A percentile compares a stretch with the other conserved stretches of the same genome.
Conservation (phyloP, 2,329 filamentous ascomycete genomes). For the Colletotrichum truncatum region DNA sequence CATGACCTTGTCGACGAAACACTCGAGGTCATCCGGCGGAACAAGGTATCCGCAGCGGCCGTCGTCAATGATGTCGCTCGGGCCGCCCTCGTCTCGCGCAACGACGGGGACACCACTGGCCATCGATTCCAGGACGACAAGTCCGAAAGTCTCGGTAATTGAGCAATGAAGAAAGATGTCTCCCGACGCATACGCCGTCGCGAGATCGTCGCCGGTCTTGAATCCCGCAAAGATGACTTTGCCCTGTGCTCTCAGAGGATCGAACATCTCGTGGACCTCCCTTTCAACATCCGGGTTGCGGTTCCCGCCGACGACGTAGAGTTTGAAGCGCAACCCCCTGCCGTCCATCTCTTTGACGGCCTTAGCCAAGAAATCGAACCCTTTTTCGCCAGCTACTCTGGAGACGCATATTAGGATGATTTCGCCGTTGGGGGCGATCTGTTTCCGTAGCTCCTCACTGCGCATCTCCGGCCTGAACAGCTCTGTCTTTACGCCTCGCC, state of each 20-base stretch:
- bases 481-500: constrained; percentile 71
- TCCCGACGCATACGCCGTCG: constrained; percentile 72
- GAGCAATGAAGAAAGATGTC: constrained; percentile 79
- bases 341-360: constrained; percentile 63
- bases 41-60: constrained; percentile 69
- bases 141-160: constrained; percentile 76
- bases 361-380: constrained; percentile 72
- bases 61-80: constrained; percentile 72
- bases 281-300: constrained; percentile 69
- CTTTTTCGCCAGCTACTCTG: constrained; percentile 75
- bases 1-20: constrained; percentile 64
- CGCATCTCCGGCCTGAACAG: constrained; percentile 66
- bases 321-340: constrained; percentile 66
- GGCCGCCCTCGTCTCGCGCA: constrained; percentile 74
- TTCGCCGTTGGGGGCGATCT: constrained; percentile 69
- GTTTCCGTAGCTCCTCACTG: constrained; percentile 58
- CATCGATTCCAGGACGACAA: constrained; percentile 77
- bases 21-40: constrained; percentile 65
- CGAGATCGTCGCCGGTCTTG: constrained; percentile 67
- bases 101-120: constrained; percentile 75
- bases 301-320: constrained; percentile 75
- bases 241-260: constrained; percentile 53
- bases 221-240: constrained; percentile 75
- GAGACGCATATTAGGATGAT: constrained; percentile 73
- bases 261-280: constrained; percentile 69